A percentile compares a stretch with the other conserved stretches of the same genome.
Evolutionary conservation across 164 flowering plant species (phyloP).

Genomic region (Echeveria elegans): DNA sequence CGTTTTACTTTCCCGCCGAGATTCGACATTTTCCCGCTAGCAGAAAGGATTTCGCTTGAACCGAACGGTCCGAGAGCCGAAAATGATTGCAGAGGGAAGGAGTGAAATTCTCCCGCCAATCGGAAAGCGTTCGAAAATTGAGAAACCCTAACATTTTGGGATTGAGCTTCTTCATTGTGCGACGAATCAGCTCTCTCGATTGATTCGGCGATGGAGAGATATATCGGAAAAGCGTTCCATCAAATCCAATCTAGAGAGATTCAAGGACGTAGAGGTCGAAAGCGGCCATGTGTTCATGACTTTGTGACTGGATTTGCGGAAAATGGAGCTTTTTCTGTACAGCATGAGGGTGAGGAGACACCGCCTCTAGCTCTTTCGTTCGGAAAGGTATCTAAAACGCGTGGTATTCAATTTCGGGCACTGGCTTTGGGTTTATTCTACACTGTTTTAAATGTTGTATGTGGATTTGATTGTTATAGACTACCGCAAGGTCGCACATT

Average conservation of each 20-base stretch:
- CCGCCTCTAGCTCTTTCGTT: constrained; percentile 81
- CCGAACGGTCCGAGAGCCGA: neutral
- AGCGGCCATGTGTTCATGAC: constrained; percentile 37
- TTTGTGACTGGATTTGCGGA: constrained; percentile 23
- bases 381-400: constrained; percentile 46
- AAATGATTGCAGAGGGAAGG: neutral
- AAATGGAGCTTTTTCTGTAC: constrained; percentile 29
- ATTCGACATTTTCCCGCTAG: neutral
- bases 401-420: too few species aligned
- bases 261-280: constrained; percentile 61
- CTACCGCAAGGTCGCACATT: constrained; percentile 22
- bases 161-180: neutral
- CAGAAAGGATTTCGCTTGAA: neutral
- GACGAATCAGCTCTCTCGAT: neutral
- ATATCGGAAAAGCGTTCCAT: constrained; percentile 18
- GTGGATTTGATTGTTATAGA: neutral
- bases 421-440: too few species aligned
- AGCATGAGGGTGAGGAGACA: constrained; percentile 36
- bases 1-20: neutral
- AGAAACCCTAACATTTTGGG: neutral
- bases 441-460: neutral
- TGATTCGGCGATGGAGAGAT: neutral
- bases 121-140: neutral
- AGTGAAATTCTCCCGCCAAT: neutral
- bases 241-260: constrained; percentile 70